Base-by-base conservation (phyloP, 257 asterid genomes). In the Scutellaria baicalensis region DNA sequence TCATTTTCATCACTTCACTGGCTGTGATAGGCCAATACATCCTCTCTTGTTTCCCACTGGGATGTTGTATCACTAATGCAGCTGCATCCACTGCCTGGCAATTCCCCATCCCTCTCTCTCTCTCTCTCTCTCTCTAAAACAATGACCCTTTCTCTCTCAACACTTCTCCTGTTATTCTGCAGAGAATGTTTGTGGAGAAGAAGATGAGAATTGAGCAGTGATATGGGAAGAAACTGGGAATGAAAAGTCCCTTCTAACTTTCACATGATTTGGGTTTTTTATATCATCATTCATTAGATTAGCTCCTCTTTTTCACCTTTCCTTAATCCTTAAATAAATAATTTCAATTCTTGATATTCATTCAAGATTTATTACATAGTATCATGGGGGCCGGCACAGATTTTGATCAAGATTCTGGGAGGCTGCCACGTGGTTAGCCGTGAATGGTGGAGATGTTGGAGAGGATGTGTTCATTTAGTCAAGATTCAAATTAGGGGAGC, bases 31-130 rank as follows among this genome's bases (percentile, higher is more conserved):
- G 51, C 84, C 86, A 85, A 50, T 85, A 80, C 83, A 84, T 71
- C 69, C 88, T 77, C 74, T 88, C 88, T 11, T 77, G 82, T 51
- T 77, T 86, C 38, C 95, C 95, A 64, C 18, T 77, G 6, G 92
- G 90, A 66, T 88, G 92, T 33, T 88, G 89, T 63, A 88, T 76
- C 51, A 88, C 88, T 51, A 88, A 69, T 33, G 88, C 88, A 66
- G 95, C 89, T 35, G 88, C 89, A 82, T 84, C 90, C 31, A 86
- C 86, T 33, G 90, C 85, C 68, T 88, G 95, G 45, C 92, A 85
- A 64, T 88, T 88, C 9, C 94, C 94, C 92, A 86, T 86, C 68
- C 65, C 64, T 68, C 65, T 80, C 67, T 72, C 71, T 61, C 73
- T 72, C 73, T 45, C 33, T 27, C 18, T 23, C 68, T 20, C 13